Evolutionary conservation across 176 grass and related monocot species (phyloP).

Genomic region (Canna indica): DNA sequence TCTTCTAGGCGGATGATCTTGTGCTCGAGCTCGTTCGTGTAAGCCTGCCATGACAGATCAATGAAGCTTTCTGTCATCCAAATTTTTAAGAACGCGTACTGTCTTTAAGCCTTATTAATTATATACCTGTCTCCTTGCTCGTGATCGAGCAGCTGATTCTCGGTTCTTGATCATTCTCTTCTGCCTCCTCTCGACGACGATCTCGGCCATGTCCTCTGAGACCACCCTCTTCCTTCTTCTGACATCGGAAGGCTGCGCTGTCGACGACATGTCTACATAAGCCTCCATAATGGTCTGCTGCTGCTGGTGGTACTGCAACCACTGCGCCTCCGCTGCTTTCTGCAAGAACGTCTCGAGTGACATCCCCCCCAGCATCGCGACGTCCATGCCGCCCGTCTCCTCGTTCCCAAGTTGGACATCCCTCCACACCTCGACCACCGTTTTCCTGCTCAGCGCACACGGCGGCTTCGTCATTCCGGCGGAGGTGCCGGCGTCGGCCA

Average conservation of each 20-base stretch:
- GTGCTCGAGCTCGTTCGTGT: neutral
- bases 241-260: neutral
- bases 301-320: no score
- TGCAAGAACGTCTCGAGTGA: neutral
- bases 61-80: no score
- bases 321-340: neutral
- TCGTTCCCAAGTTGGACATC: neutral
- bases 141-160: neutral
- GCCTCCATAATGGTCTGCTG: neutral
- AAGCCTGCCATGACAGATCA: neutral
- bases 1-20: neutral
- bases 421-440: neutral
- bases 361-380: neutral
- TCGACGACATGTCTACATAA: neutral
- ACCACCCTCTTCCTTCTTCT: neutral
- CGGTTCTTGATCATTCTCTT: neutral
- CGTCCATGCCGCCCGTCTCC: neutral
- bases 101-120: no score
- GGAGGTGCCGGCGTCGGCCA: neutral
- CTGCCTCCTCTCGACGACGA: neutral
- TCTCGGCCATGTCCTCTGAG: neutral
- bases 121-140: neutral
- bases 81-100: no score
- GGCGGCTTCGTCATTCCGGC: neutral
- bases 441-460: neutral